phyloP scores from a whole-genome alignment of 345 rosid genomes.

The Theobroma cacao region DNA sequence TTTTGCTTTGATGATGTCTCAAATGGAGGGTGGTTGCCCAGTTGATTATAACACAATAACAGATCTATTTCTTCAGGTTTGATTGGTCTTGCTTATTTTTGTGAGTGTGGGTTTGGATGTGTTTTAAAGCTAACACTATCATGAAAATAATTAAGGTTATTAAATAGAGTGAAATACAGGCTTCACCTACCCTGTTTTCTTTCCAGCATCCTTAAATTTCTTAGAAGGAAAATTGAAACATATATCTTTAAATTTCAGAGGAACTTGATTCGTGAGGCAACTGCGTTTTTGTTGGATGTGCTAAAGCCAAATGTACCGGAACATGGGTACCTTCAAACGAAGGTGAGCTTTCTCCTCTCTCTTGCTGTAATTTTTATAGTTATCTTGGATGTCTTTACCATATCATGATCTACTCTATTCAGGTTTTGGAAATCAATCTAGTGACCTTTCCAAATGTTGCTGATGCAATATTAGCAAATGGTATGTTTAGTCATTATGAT shows the following conservation, averaged over 20 bases:
- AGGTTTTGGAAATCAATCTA: constrained; percentile 42
- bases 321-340: constrained; percentile 81
- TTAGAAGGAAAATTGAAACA: neutral
- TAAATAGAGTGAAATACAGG: neutral
- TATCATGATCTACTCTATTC: constrained; percentile 11
- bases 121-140: neutral
- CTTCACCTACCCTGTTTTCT: neutral
- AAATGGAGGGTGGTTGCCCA: constrained; percentile 99
- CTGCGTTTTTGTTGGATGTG: constrained; percentile 90
- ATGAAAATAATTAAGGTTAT: neutral
- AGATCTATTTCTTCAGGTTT: constrained; percentile 97
- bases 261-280: constrained; percentile 95
- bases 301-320: constrained; percentile 94
- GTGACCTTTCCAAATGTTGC: constrained; percentile 98
- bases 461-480: constrained; percentile 92
- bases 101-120: neutral
- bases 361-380: neutral
- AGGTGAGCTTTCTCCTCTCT: constrained; percentile 40
- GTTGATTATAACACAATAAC: constrained; percentile 91
- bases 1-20: constrained; percentile 98
- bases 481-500: constrained; percentile 96
- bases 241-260: constrained; percentile 44
- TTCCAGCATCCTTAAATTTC: neutral
- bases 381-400: neutral
- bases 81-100: neutral